phyloP scores from a whole-genome alignment of 1,284 basidiomycete species.

The Blastosporella zonata region DNA sequence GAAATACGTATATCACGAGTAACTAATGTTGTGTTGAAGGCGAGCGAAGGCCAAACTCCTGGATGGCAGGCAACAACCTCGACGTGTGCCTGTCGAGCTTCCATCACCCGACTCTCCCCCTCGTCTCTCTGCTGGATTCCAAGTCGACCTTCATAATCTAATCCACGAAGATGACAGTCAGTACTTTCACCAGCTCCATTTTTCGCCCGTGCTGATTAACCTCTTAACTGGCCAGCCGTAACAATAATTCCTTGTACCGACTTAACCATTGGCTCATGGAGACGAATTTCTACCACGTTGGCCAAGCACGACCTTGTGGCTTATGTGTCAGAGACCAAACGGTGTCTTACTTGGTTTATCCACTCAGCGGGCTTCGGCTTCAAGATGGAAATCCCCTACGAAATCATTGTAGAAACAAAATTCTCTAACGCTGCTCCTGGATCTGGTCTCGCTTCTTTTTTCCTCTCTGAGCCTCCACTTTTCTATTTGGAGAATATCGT shows the following conservation, averaged over 20 bases:
- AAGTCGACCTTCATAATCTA: slow-evolving; percentile 56
- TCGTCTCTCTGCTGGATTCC: slow-evolving; percentile 48
- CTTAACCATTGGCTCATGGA: slow-evolving; percentile 73
- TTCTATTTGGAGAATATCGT: slow-evolving; percentile 61
- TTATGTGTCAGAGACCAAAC: slow-evolving; percentile 64
- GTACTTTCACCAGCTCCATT: slow-evolving; percentile 25
- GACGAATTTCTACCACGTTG: slow-evolving; percentile 57
- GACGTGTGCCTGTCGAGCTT: slow-evolving; percentile 34
- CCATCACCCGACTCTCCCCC: slow-evolving; percentile 53
- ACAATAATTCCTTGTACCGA: slow-evolving; percentile 73
- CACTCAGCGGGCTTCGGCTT: slow-evolving; percentile 68
- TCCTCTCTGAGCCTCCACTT: slow-evolving; percentile 59
- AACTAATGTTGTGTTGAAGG: slow-evolving; percentile 34
- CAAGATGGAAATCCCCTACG: slow-evolving; percentile 81
- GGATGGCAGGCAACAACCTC: slow-evolving; percentile 51
- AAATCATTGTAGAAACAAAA: slow-evolving; percentile 53
- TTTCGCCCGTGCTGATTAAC: slow-evolving; percentile 7
- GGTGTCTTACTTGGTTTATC: slow-evolving; percentile 74
- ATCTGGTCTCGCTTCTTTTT: slow-evolving; percentile 56
- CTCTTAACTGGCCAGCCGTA: slow-evolving; percentile 47
- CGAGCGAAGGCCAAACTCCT: slow-evolving; percentile 77
- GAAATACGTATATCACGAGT: background rate
- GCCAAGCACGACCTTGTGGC: slow-evolving; percentile 67
- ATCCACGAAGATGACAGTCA: slow-evolving; percentile 73
- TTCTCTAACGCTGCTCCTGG: slow-evolving; percentile 56